A percentile compares a stretch with the other conserved stretches of the same genome.
phyloP scores from a whole-genome alignment of 1,284 basidiomycete species.

The Ceratobasidium sp. region DNA sequence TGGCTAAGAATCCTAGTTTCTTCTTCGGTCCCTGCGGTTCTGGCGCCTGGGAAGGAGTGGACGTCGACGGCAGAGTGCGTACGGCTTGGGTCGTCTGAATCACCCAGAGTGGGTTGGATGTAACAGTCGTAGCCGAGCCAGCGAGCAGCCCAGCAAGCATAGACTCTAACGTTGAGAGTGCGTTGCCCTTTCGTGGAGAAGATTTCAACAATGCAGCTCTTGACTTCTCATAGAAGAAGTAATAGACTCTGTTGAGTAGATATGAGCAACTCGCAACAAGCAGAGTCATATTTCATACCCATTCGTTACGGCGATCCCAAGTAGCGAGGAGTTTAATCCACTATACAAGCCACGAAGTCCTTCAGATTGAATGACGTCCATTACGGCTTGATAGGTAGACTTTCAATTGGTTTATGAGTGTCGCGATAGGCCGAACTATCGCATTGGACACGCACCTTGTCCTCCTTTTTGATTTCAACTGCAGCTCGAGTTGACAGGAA shows the following conservation, averaged over 20 bases:
- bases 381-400: constrained; percentile 65
- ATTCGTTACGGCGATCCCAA: constrained; percentile 94
- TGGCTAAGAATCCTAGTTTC: constrained; percentile 73
- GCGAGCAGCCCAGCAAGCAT: constrained; percentile 90
- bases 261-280: background rate
- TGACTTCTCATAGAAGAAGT: constrained; percentile 82
- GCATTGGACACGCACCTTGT: constrained; percentile 58
- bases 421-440: background rate
- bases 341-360: constrained; percentile 87
- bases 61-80: constrained; percentile 55
- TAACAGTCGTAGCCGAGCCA: constrained; percentile 86
- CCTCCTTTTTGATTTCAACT: constrained; percentile 81
- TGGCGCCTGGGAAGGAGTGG: constrained; percentile 39
- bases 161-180: constrained; percentile 83
- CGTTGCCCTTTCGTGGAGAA: constrained; percentile 52
- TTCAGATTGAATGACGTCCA: constrained; percentile 83
- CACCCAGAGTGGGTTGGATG: constrained; percentile 96
- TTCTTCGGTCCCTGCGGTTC: constrained; percentile 50
- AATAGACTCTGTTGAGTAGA: constrained; percentile 66
- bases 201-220: constrained; percentile 64
- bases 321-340: constrained; percentile 83
- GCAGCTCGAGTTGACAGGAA: constrained; percentile 93
- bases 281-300: constrained; percentile 58
- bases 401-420: constrained; percentile 44
- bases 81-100: constrained; percentile 93